Percentiles rank a stretch among this genome's conserved stretches.
phyloP scores from a whole-genome alignment of 2,329 filamentous ascomycete genomes.

The Plectosphaerella plurivora region DNA sequence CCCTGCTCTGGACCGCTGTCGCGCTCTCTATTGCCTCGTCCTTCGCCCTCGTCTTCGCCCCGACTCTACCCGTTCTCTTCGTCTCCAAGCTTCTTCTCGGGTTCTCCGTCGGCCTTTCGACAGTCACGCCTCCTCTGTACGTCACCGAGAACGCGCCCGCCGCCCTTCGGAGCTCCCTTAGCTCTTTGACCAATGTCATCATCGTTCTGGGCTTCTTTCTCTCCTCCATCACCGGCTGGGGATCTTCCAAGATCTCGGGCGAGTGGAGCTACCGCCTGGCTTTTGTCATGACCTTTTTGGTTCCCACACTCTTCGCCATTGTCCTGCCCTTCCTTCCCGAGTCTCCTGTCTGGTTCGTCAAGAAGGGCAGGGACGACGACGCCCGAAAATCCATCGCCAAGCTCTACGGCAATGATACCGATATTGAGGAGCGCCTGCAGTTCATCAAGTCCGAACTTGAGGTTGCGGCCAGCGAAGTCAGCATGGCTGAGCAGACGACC shows the following conservation, averaged over 20 bases:
- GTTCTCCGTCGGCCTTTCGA: slow-evolving; percentile 19
- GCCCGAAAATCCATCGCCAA: slow-evolving; percentile 19
- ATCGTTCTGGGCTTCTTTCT: slow-evolving; percentile 23
- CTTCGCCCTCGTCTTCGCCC: slow-evolving; percentile 20
- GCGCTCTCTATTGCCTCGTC: slow-evolving; percentile 17
- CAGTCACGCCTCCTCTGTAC: slow-evolving; percentile 19
- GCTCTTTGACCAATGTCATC: slow-evolving; percentile 22
- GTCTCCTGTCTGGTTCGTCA: slow-evolving; percentile 22
- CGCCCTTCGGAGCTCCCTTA: slow-evolving; percentile 18
- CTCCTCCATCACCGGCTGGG: slow-evolving; percentile 20
- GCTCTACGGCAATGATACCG: slow-evolving; percentile 14
- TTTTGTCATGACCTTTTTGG: slow-evolving; percentile 22
- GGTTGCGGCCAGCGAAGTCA: slow-evolving; percentile 15
- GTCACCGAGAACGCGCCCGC: slow-evolving; percentile 23
- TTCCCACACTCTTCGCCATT: slow-evolving; percentile 17
- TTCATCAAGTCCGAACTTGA: slow-evolving; percentile 22
- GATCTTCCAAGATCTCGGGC: slow-evolving; percentile 18
- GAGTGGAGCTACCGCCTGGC: slow-evolving; percentile 20
- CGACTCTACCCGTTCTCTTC: slow-evolving; percentile 19
- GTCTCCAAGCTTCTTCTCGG: slow-evolving; percentile 21
- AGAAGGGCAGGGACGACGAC: slow-evolving; percentile 20
- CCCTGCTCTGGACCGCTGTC: slow-evolving; percentile 18
- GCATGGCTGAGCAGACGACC: slow-evolving; percentile 18
- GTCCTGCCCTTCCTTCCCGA: slow-evolving; percentile 19
- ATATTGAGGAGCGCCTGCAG: slow-evolving; percentile 16